A percentile compares a stretch with the other conserved stretches of the same genome.
These are phyloP conservation scores for Pseudohyphozyma bogoriensis DNA, from an alignment of 768 basidiomycete genomes.

Conservation along the genomic window DNA sequence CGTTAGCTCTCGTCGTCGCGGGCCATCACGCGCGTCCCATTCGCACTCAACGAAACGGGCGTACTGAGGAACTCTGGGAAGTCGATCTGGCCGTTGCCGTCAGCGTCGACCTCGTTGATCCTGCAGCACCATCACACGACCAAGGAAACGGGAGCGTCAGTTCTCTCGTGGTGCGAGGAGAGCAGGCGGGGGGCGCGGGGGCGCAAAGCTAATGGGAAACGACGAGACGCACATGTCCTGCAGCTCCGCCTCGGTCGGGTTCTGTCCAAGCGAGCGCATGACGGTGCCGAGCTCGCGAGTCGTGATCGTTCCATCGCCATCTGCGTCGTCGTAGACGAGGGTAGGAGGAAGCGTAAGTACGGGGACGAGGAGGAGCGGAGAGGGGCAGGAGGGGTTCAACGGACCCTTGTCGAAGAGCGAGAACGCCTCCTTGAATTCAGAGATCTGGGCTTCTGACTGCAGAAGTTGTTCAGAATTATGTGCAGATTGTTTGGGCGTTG, in stretches of 20 bases:
- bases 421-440: constrained; percentile 98
- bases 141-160: too few species aligned
- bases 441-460: neutral
- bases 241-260: constrained; percentile 81
- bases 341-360: too few species aligned
- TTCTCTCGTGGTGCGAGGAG: too few species aligned
- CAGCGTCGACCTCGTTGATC: constrained; percentile 88
- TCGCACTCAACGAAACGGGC: neutral
- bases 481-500: too few species aligned
- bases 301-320: constrained; percentile 88
- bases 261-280: constrained; percentile 86
- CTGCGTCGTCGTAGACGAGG: constrained; percentile 42
- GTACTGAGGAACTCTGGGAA: constrained; percentile 67
- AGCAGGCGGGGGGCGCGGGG: too few species aligned
- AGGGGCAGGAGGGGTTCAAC: neutral
- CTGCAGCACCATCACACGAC: too few species aligned
- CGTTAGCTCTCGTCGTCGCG: neutral
- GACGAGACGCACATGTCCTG: too few species aligned
- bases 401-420: constrained; percentile 57
- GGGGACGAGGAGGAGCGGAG: neutral
- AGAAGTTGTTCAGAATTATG: too few species aligned
- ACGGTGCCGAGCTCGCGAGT: constrained; percentile 78
- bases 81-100: constrained; percentile 80
- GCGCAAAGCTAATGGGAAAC: too few species aligned
- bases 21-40: neutral